phyloP scores from a whole-genome alignment of 495 filamentous ascomycete species.

The Antarctomyces pellizariae region DNA sequence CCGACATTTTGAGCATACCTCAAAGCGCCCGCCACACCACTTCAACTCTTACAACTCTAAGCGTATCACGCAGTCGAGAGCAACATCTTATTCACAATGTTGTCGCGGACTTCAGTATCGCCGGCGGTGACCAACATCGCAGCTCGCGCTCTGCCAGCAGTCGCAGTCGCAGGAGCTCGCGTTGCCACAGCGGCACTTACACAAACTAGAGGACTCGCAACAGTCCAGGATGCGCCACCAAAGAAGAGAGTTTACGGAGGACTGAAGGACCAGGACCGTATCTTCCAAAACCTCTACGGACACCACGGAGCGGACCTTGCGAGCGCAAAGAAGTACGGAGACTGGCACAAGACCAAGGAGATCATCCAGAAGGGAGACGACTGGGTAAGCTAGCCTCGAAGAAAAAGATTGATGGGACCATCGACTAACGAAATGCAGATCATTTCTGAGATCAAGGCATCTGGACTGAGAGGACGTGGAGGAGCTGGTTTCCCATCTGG shows the following conservation, averaged over 20 bases:
- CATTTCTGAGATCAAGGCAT: constrained; percentile 88
- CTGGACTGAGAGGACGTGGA: constrained; percentile 83
- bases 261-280: constrained; percentile 83
- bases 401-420: background rate
- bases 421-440: constrained; percentile 26
- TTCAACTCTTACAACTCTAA: constrained; percentile 2
- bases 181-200: constrained; percentile 16
- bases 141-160: constrained; percentile 28
- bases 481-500: constrained; percentile 96
- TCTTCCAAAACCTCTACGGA: constrained; percentile 95
- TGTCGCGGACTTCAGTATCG: constrained; percentile 16
- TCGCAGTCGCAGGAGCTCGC: constrained; percentile 15
- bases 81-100: constrained; percentile 14
- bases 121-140: constrained; percentile 27
- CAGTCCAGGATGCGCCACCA: constrained; percentile 61
- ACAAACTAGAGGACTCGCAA: constrained; percentile 51
- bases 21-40: constrained; percentile 5
- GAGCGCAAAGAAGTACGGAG: constrained; percentile 91
- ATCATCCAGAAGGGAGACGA: constrained; percentile 92
- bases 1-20: constrained; percentile 2
- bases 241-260: constrained; percentile 60
- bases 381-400: constrained; percentile 40
- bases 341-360: constrained; percentile 99
- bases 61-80: constrained; percentile 11
- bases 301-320: constrained; percentile 79